Conservation (phyloP, 1,284 basidiomycete genomes). For the Ceratobasidium sp. region DNA sequence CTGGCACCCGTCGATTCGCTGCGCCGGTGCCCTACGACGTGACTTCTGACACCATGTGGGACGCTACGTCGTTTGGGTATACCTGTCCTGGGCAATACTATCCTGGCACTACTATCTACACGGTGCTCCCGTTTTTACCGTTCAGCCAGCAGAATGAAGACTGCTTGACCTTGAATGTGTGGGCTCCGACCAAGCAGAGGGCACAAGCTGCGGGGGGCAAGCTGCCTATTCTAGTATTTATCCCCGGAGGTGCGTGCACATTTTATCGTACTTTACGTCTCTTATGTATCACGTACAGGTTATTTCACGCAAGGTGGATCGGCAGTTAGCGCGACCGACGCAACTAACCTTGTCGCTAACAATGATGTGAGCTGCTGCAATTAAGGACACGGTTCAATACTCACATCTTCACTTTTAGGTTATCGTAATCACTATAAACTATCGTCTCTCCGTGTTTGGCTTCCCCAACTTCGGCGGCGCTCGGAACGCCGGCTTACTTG, state of each 20-base stretch:
- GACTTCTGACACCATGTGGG: not conserved
- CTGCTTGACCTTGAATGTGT: not conserved
- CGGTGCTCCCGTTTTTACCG: slow-evolving; percentile 1
- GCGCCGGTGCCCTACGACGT: slow-evolving; percentile 10
- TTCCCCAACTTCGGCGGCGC: not conserved
- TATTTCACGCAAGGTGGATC: slow-evolving; percentile 24
- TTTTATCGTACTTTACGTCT: not conserved
- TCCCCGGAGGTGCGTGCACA: not conserved
- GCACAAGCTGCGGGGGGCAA: not conserved
- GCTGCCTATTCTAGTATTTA: not conserved
- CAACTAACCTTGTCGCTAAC: slow-evolving; percentile 8
- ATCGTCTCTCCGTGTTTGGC: slow-evolving; percentile 1
- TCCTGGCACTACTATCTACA: not conserved
- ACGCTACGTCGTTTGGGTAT: slow-evolving; percentile 6
- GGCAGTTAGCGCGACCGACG: slow-evolving; percentile 10
- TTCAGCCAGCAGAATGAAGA: slow-evolving; percentile 3
- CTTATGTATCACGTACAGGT: not conserved
- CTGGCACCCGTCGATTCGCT: not conserved
- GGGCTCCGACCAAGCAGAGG: slow-evolving; percentile 10
- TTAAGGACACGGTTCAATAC: not conserved
- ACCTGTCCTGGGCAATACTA: not conserved
- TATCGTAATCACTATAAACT: no score
- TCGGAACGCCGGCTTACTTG: slow-evolving; percentile 60
- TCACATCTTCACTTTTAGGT: not conserved
- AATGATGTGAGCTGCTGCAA: not conserved